Percentiles rank a stretch among this genome's conserved stretches.
Conservation (phyloP, 164 flowering plant genomes). For the Aristolochia fimbriata region DNA sequence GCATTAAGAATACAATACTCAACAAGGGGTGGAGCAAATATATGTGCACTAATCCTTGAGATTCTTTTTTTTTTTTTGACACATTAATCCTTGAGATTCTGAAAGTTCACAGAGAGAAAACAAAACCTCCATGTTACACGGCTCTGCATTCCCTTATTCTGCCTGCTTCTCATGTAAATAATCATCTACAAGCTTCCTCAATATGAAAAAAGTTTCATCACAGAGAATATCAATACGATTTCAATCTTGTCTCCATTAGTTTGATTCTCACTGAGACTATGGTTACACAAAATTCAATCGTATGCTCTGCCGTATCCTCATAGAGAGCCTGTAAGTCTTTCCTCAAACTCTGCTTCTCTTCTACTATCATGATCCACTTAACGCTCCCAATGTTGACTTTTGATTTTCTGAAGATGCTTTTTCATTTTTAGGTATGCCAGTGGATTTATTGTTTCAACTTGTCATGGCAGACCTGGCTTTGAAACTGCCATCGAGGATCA, state of each 20-base stretch:
- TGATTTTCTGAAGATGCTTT: conserved; percentile 15
- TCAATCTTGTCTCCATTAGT: conserved; percentile 67
- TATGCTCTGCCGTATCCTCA: conserved; percentile 52
- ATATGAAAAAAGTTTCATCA: conserved; percentile 47
- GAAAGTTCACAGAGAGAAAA: neutral
- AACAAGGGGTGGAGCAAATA: neutral
- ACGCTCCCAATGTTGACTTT: conserved; percentile 25
- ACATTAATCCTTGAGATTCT: neutral
- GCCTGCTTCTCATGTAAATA: conserved; percentile 39
- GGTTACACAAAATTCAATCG: conserved; percentile 53
- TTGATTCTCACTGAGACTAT: conserved; percentile 30
- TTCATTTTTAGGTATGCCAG: conserved; percentile 26
- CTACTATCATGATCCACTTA: conserved; percentile 38
- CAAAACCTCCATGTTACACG: conserved; percentile 66
- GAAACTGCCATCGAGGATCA: conserved; percentile 12
- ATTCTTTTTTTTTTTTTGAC: no score
- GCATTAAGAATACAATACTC: neutral
- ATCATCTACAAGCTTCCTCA: conserved; percentile 67
- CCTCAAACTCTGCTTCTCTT: conserved; percentile 49
- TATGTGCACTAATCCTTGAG: neutral
- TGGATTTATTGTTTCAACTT: conserved; percentile 13
- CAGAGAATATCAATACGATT: conserved; percentile 58
- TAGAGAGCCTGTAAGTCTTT: conserved; percentile 42
- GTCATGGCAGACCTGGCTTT: conserved; percentile 2
- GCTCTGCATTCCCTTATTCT: conserved; percentile 31